Evolutionary conservation across 331 rosid species (phyloP), one percentile per base, ranked within the genome.

Genomic region (Ulmus americana): DNA sequence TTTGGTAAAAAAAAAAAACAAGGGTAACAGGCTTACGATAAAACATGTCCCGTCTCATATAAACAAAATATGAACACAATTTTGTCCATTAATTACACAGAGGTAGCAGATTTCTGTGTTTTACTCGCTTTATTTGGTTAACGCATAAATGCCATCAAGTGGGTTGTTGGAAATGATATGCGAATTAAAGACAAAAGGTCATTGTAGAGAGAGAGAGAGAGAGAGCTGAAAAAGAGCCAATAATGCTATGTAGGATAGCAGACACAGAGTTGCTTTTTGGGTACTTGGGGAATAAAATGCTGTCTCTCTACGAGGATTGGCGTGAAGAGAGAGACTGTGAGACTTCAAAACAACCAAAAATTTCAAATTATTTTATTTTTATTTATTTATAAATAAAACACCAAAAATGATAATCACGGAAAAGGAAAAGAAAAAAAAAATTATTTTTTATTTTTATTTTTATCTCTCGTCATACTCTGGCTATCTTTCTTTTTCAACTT

Each of bases 261-360:
- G 97, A 91, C 90, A 86, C 81, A 76, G 76, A 39, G 61, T 68
- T 91, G 84, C 96, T 84, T 91, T 91, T 91, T 84, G 90, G 87
- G 92, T 88, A 86, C 97, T 84, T 86, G 82, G 82, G 78, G 97
- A 88, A 88, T 86, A 82, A 91, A 86, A 85, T 86, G 95, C 80
- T 86, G 96, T 88, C 95, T 79, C 95, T 88, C 94, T 76, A 76
- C 84, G 78, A 86, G 96, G 87, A 86, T 88, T 86, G 88, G 88
- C 82, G 83, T 84, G 35, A 28, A 55, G 28, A 73, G 82, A 72
- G 47, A 65, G 59, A 14, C 14, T 2, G 15, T 52, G 15, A 5
- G 7, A 16, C 48, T 54, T 59, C 50, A 52, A 39, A 75, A 80
- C 42, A 70, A 74, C 63, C 71, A 56, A 72, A 59, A 53, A 64